Evolutionary conservation across 2,329 filamentous ascomycete species (phyloP).

Genomic region (Seiridium unicorne): DNA sequence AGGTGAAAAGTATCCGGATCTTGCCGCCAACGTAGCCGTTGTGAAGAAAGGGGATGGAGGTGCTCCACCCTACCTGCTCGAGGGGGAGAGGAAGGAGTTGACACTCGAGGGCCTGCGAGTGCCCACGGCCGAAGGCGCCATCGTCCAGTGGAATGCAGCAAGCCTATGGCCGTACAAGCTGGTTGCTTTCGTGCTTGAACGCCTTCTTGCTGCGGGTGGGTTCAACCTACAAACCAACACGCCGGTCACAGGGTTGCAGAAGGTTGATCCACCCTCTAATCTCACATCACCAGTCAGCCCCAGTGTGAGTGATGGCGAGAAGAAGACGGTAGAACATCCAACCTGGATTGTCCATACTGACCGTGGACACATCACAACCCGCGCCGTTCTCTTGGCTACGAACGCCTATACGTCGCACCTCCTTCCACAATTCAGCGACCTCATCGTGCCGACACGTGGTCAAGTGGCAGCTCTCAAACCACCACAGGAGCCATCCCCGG

Average conservation of each 20-base stretch:
- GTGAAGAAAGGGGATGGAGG: conserved; percentile 31
- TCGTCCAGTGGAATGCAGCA: conserved; percentile 64
- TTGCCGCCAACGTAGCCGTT: conserved; percentile 47
- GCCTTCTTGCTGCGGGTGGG: conserved; percentile 42
- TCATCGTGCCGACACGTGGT: conserved; percentile 76
- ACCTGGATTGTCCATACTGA: conserved; percentile 65
- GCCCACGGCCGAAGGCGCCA: conserved; percentile 57
- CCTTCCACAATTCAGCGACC: conserved; percentile 63
- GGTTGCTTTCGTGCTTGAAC: conserved; percentile 68
- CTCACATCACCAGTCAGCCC: conserved; percentile 6
- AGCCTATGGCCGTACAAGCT: conserved; percentile 84
- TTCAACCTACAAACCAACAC: conserved; percentile 78
- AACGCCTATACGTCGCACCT: conserved; percentile 83
- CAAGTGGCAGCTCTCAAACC: conserved; percentile 68
- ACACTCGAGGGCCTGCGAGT: conserved; percentile 53
- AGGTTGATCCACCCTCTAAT: conserved; percentile 16
- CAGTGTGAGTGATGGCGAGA: conserved; percentile 10
- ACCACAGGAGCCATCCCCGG: conserved; percentile 32
- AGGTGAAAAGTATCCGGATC: conserved; percentile 49
- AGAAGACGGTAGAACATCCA: conserved; percentile 11
- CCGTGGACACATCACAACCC: conserved; percentile 64
- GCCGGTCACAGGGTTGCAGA: conserved; percentile 53
- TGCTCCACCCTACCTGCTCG: conserved; percentile 16
- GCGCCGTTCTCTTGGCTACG: conserved; percentile 71
- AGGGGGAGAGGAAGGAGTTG: conserved; percentile 23